Evolutionary conservation across 495 filamentous ascomycete genomes (phyloP), one percentile per base, ranked within the genome.

Genomic region (Annulohypoxylon maeteangense): DNA sequence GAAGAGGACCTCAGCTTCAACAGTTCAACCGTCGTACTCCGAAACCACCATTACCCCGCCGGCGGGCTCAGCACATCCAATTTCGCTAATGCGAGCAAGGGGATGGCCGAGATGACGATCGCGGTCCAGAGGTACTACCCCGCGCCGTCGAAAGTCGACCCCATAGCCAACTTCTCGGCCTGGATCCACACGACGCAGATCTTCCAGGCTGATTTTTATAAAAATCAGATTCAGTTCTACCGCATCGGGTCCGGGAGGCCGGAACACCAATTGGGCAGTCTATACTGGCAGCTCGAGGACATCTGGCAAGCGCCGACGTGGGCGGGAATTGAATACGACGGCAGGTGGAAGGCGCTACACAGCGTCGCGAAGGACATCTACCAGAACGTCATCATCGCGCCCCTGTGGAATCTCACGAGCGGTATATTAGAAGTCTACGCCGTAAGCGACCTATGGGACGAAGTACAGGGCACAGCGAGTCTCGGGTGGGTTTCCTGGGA

Each of bases 261-360:
- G 0, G 83, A 90, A 48, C 81, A 86, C 3, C 88, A 91, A 72
- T 80, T 91, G 1, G 90, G 90, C 0, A 84, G 83, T 4, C 74
- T 91, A 7, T 91, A 91, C 74, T 91, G 90, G 90, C 89, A 91
- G 74, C 78, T 91, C 0, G 87, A 91, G 65, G 89, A 91, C 76
- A 87, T 90, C 71, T 91, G 89, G 89, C 87, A 89, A 72, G 89
- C 88, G 7, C 89, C 89, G 0, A 87, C 88, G 0, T 91, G 89
- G 89, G 87, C 89, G 62, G 80, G 87, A 0, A 87, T 89, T 51
- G 88, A 90, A 77, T 89, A 87, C 55, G 84, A 86, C 65, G 89
- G 89, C 1, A 81, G 90, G 3, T 90, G 88, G 88, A 91, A 91
- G 71, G 82, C 89, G 3, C 79, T 91, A 25, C 88, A 91, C 67